A percentile compares a stretch with the other conserved stretches of the same genome.
These are phyloP conservation scores for Dimocarpus longan DNA, from an alignment of 345 rosid species.

Conservation along the genomic window DNA sequence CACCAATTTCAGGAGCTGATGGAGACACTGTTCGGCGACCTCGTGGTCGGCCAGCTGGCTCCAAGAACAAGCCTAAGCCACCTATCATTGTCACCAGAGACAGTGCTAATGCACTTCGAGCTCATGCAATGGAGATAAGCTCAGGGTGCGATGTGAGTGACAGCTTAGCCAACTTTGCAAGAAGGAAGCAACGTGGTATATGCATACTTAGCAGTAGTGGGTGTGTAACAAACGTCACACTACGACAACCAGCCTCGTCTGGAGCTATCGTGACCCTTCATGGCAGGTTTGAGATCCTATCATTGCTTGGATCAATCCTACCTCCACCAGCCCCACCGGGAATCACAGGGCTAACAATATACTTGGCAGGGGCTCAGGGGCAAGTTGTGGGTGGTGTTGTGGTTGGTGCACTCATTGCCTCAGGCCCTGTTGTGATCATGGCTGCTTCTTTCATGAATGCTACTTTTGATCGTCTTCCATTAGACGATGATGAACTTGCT, in stretches of 20 bases:
- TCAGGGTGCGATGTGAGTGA: conserved; percentile 87
- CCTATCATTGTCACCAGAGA: conserved; percentile 84
- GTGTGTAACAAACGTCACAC: conserved; percentile 82
- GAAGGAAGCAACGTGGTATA: conserved; percentile 86
- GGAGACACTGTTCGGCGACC: conserved; percentile 67
- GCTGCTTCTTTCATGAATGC: conserved; percentile 94
- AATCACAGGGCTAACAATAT: conserved; percentile 79
- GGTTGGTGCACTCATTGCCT: conserved; percentile 82
- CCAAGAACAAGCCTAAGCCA: conserved; percentile 97
- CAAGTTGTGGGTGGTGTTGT: conserved; percentile 94
- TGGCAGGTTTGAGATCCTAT: conserved; percentile 94
- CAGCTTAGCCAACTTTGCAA: conserved; percentile 68
- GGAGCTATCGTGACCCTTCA: conserved; percentile 88
- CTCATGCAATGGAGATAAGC: conserved; percentile 89
- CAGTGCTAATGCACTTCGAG: conserved; percentile 80
- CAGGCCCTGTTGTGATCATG: conserved; percentile 92
- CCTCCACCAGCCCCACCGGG: conserved; percentile 94
- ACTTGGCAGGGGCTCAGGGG: conserved; percentile 92
- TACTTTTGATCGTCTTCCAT: conserved; percentile 82
- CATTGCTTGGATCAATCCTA: conserved; percentile 85
- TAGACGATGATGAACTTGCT: conserved; percentile 68
- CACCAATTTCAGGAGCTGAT: conserved; percentile 55
- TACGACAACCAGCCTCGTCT: conserved; percentile 78
- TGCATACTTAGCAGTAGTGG: conserved; percentile 82
- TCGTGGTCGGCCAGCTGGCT: conserved; percentile 92